phyloP scores from a whole-genome alignment of 805 yeast species.

The Pichia heedii region DNA sequence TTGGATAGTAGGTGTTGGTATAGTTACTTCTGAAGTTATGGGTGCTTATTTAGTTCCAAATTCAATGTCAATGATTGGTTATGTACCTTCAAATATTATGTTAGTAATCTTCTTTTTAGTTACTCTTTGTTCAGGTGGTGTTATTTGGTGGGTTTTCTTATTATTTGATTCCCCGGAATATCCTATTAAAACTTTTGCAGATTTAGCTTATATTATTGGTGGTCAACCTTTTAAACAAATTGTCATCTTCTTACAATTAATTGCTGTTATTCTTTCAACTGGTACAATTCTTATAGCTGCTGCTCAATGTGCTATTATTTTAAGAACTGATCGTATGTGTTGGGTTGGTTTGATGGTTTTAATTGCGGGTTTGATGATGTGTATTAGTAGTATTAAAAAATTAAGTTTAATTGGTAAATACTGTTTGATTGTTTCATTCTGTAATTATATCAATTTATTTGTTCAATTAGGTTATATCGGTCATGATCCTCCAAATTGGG shows the following conservation, averaged over 20 bases:
- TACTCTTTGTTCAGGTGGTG: slow-evolving; percentile 34
- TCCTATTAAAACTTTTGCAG: slow-evolving; percentile 35
- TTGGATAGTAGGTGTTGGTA: slow-evolving; percentile 16
- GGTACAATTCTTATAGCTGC: slow-evolving; percentile 31
- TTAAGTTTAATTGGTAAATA: slow-evolving; percentile 27
- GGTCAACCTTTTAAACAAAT: slow-evolving; percentile 25
- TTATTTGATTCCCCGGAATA: slow-evolving; percentile 32
- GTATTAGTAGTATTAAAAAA: slow-evolving; percentile 33
- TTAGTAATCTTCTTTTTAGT: slow-evolving; percentile 5
- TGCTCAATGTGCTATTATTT: slow-evolving; percentile 34
- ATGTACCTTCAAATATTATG: slow-evolving; percentile 8
- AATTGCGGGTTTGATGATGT: slow-evolving; percentile 33
- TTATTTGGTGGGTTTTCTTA: slow-evolving; percentile 29
- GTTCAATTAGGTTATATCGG: slow-evolving; percentile 13
- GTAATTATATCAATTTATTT: slow-evolving; percentile 14
- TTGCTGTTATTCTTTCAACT: slow-evolving; percentile 33
- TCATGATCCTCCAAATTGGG: slow-evolving; percentile 16
- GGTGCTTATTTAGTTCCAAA: slow-evolving; percentile 14
- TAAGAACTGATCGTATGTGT: slow-evolving; percentile 27
- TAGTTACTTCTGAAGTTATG: slow-evolving; percentile 18
- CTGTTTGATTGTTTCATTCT: slow-evolving; percentile 13
- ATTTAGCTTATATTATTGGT: slow-evolving; percentile 30
- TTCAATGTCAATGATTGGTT: slow-evolving; percentile 9
- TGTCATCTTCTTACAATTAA: slow-evolving; percentile 29
- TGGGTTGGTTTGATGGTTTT: slow-evolving; percentile 31